phyloP scores from a whole-genome alignment of 352 stramenopile species.

The Poterioochromonas sp. region DNA sequence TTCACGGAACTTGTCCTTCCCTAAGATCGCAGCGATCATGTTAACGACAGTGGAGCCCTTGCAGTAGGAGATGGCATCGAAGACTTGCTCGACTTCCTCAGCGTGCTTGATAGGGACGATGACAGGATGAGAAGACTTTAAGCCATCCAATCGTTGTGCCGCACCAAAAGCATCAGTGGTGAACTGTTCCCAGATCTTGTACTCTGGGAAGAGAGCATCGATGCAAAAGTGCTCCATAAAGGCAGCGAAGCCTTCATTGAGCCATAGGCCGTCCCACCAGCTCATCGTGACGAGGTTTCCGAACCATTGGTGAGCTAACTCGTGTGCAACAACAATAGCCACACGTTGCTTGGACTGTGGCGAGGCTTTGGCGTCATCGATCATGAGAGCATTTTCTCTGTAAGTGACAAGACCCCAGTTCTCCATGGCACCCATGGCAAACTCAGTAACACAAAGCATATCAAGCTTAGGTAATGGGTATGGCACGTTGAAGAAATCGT shows the following conservation, averaged over 20 bases:
- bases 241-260: conserved; percentile 95
- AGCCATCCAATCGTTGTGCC: conserved; percentile 79
- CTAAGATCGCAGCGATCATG: conserved; percentile 67
- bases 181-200: conserved; percentile 89
- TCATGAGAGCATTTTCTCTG: conserved; percentile 75
- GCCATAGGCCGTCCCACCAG: conserved; percentile 86
- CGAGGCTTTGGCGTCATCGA: conserved; percentile 58
- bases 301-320: conserved; percentile 85
- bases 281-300: conserved; percentile 96
- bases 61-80: conserved; percentile 92
- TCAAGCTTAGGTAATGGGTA: conserved; percentile 96
- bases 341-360: conserved; percentile 67
- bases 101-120: conserved; percentile 75
- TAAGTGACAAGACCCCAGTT: conserved; percentile 93
- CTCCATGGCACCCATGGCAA: conserved; percentile 80
- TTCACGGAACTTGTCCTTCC: conserved; percentile 51
- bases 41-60: conserved; percentile 68
- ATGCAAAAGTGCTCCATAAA: conserved; percentile 69
- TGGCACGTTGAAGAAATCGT: conserved; percentile 68
- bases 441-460: conserved; percentile 90
- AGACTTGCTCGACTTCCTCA: conserved; percentile 92
- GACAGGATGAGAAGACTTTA: conserved; percentile 58
- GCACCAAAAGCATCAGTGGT: conserved; percentile 58
- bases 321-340: conserved; percentile 87
- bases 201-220: conserved; percentile 74